phyloP scores from a whole-genome alignment of 2,329 filamentous ascomycete species.

The Trichoderma semiorbis region DNA sequence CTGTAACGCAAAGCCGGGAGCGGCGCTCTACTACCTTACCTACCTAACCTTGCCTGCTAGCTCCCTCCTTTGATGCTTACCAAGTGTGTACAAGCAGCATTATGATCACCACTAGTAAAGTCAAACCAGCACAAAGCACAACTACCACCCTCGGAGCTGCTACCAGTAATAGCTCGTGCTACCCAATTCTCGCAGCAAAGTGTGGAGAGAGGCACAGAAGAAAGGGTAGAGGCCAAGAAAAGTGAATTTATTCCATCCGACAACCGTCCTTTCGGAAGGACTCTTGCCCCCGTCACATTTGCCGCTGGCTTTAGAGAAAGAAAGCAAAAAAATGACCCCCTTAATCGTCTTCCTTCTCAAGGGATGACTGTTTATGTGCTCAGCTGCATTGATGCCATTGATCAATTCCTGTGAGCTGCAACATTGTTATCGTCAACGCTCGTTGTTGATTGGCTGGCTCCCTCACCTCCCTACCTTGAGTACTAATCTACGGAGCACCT shows the following conservation, averaged over 20 bases:
- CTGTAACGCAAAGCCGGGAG: neutral
- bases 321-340: neutral
- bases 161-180: neutral
- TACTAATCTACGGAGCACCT: neutral
- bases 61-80: slow-evolving; percentile 6
- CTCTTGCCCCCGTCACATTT: neutral
- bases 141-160: neutral
- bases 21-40: neutral
- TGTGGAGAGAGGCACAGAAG: neutral
- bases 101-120: neutral
- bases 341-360: neutral
- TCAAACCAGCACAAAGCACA: slow-evolving; percentile 1
- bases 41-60: neutral
- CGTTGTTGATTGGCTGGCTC: neutral
- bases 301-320: neutral
- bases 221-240: neutral
- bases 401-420: neutral
- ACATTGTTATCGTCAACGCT: slow-evolving; percentile 2
- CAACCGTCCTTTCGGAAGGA: neutral
- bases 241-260: neutral
- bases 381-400: neutral
- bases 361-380: neutral
- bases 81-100: slow-evolving; percentile 2
- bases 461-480: neutral
- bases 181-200: neutral